phyloP scores from a whole-genome alignment of 2,329 filamentous ascomycete species.

The Aspergillus flavus region DNA sequence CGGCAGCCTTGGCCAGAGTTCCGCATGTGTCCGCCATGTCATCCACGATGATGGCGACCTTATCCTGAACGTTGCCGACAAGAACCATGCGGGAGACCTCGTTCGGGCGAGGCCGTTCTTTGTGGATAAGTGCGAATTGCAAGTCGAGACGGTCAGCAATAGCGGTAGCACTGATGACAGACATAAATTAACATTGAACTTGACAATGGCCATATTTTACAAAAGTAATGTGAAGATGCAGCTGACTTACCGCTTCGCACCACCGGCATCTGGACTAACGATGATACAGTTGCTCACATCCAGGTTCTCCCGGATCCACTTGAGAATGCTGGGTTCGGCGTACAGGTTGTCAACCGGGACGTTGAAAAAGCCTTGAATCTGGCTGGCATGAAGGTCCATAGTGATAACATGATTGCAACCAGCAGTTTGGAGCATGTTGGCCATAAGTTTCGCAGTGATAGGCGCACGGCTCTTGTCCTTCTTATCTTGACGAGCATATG shows the following conservation, averaged over 20 bases:
- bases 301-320: constrained; percentile 88
- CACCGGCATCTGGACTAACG: constrained; percentile 91
- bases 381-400: constrained; percentile 91
- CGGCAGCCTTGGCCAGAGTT: constrained; percentile 83
- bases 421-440: constrained; percentile 95
- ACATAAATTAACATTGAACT: constrained; percentile 4
- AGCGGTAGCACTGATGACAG: constrained; percentile 69
- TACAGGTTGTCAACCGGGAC: constrained; percentile 80
- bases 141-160: constrained; percentile 91
- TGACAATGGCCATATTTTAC: neutral
- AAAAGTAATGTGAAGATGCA: neutral
- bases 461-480: constrained; percentile 96
- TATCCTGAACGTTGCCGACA: constrained; percentile 89
- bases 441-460: constrained; percentile 92
- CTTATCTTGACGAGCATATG: constrained; percentile 95
- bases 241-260: constrained; percentile 73
- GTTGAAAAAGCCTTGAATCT: constrained; percentile 97
- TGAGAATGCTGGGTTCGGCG: constrained; percentile 86
- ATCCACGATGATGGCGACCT: constrained; percentile 93
- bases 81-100: constrained; percentile 93
- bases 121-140: constrained; percentile 93
- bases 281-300: constrained; percentile 83
- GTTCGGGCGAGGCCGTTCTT: constrained; percentile 88
- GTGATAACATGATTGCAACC: constrained; percentile 94
- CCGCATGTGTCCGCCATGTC: constrained; percentile 98